phyloP scores from a whole-genome alignment of 208 protist species.

The Naegleria lovaniensis region DNA sequence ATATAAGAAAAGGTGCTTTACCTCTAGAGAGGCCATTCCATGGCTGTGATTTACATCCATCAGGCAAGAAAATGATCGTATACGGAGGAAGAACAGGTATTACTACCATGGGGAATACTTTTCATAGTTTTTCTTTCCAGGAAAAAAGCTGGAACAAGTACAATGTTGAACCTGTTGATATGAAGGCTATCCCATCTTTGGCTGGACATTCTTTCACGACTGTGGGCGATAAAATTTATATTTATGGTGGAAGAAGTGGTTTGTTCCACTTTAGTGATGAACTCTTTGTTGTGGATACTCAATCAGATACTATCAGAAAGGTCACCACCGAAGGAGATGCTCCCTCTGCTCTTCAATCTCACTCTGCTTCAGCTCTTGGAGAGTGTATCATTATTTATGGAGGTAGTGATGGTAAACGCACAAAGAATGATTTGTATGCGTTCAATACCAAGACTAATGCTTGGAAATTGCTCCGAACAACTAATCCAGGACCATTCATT shows the following conservation, averaged over 20 bases:
- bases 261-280: background rate
- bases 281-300: background rate
- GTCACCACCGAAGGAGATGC: background rate
- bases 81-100: constrained; percentile 8
- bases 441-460: background rate
- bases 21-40: background rate
- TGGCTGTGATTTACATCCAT: background rate
- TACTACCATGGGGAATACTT: background rate
- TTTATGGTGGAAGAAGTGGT: background rate
- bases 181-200: background rate
- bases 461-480: background rate
- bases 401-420: background rate
- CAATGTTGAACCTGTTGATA: background rate
- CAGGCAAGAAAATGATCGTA: background rate
- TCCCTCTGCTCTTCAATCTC: background rate
- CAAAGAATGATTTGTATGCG: background rate
- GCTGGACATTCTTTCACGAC: background rate
- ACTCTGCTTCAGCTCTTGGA: background rate
- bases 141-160: background rate
- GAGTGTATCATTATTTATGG: constrained; percentile 1
- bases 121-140: background rate
- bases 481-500: background rate
- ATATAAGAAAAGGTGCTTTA: background rate
- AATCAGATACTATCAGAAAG: background rate
- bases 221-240: background rate